These are phyloP conservation scores for Alternaria brassicae DNA, from an alignment of 2,329 filamentous ascomycete genomes.

Conservation along the genomic window DNA sequence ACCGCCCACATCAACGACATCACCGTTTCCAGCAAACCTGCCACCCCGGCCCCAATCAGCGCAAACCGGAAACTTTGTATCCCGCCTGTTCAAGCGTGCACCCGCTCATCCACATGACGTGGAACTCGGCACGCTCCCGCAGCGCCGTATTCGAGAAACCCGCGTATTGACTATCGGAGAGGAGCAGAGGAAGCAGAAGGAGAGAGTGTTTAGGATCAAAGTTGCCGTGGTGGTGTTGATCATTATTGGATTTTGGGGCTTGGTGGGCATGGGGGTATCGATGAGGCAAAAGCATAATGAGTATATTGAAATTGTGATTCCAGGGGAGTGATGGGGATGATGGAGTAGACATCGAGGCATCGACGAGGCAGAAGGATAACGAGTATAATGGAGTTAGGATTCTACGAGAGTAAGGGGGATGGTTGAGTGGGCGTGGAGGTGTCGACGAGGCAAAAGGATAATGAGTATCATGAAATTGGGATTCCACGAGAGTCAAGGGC, in stretches of 20 bases:
- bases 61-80: neutral
- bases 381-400: too few species aligned
- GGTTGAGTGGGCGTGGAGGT: too few species aligned
- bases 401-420: too few species aligned
- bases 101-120: neutral
- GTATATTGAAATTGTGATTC: too few species aligned
- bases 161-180: neutral
- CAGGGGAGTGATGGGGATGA: too few species aligned
- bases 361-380: too few species aligned
- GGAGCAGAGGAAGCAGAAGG: neutral
- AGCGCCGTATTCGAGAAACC: too few species aligned
- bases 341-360: too few species aligned
- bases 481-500: too few species aligned
- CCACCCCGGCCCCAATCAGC: neutral
- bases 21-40: neutral
- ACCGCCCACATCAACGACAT: neutral
- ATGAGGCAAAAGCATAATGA: neutral
- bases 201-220: neutral
- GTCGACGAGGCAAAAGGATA: too few species aligned
- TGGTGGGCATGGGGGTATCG: neutral
- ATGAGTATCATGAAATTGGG: too few species aligned
- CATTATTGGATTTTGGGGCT: neutral
- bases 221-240: neutral
- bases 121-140: neutral
- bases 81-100: neutral